Percentiles rank a stretch among this genome's conserved stretches.
phyloP scores from a whole-genome alignment of 208 protist genomes.

The Leishmania arabica region DNA sequence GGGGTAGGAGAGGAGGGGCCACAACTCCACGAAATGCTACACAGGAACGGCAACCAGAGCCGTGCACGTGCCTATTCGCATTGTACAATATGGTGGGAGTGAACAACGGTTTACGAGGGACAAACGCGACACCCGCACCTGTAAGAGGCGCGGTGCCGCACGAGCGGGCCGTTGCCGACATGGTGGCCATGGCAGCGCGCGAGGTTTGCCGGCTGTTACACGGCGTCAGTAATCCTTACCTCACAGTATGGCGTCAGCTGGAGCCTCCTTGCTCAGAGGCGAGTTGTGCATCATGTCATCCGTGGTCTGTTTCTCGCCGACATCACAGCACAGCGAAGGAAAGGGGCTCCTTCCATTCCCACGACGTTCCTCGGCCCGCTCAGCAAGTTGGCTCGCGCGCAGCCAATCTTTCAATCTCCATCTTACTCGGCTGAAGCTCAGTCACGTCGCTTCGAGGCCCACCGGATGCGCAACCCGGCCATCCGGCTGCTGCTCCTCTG shows the following conservation, averaged over 20 bases:
- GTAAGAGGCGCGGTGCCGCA: not conserved
- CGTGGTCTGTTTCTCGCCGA: not conserved
- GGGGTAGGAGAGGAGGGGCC: not conserved
- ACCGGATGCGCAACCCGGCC: slow-evolving; percentile 6
- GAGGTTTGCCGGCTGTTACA: not conserved
- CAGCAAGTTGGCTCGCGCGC: not conserved
- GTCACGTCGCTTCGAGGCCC: not conserved
- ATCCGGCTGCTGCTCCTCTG: slow-evolving; percentile 18
- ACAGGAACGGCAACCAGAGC: not conserved
- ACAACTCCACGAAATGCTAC: not conserved
- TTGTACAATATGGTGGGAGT: not conserved
- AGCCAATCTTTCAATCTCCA: not conserved
- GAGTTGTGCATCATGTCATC: not conserved
- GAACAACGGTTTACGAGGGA: slow-evolving; percentile 1
- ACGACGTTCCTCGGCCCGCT: not conserved
- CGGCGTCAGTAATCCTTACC: not conserved
- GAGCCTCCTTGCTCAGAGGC: not conserved
- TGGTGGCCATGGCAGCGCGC: not conserved
- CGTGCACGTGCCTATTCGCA: not conserved
- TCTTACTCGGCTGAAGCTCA: not conserved
- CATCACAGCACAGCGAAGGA: not conserved
- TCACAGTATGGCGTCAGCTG: not conserved
- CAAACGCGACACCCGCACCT: slow-evolving; percentile 5
- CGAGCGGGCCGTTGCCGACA: not conserved
- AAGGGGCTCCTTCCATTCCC: not conserved